A percentile compares a stretch with the other conserved stretches of the same genome.
These are phyloP conservation scores for Colletotrichum abscissum DNA, from an alignment of 2,329 filamentous ascomycete genomes.

Conservation along the genomic window DNA sequence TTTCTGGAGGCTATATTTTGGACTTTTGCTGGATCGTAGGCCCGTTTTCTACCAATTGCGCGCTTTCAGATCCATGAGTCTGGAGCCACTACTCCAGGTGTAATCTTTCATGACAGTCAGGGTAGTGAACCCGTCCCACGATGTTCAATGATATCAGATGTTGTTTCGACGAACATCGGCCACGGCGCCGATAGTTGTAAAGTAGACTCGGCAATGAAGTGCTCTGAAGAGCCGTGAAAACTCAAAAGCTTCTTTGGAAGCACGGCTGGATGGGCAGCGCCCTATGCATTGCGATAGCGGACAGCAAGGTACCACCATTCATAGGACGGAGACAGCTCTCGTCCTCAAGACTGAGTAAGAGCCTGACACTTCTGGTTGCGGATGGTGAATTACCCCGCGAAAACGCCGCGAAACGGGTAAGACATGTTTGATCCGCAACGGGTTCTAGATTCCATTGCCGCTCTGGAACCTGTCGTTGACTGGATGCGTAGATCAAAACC, in stretches of 20 bases:
- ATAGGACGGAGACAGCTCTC: constrained; percentile 61
- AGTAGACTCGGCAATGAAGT: constrained; percentile 52
- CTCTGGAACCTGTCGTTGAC: background rate
- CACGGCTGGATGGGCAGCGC: constrained; percentile 53
- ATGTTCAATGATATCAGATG: constrained; percentile 49
- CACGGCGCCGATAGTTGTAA: constrained; percentile 42
- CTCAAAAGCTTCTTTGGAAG: constrained; percentile 56
- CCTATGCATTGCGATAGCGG: constrained; percentile 55
- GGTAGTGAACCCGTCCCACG: constrained; percentile 51
- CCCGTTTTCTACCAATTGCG: too few relatives aligned
- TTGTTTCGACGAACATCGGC: constrained; percentile 53
- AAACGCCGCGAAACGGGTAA: constrained; percentile 66
- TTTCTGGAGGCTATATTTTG: too few relatives aligned
- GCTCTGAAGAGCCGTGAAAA: constrained; percentile 50
- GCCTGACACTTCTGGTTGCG: constrained; percentile 56
- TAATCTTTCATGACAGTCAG: constrained; percentile 54
- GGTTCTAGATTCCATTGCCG: constrained; percentile 66
- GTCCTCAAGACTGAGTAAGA: constrained; percentile 67
- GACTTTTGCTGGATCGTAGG: too few relatives aligned
- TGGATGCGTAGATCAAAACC: background rate
- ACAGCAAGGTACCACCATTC: constrained; percentile 59
- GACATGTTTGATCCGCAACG: constrained; percentile 57
- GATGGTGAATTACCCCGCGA: constrained; percentile 49
- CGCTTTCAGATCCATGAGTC: too few relatives aligned
- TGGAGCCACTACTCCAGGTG: constrained; percentile 49